A percentile compares a stretch with the other conserved stretches of the same genome.
Conservation (phyloP, 495 filamentous ascomycete genomes). For the Penicillium bovifimosum region DNA sequence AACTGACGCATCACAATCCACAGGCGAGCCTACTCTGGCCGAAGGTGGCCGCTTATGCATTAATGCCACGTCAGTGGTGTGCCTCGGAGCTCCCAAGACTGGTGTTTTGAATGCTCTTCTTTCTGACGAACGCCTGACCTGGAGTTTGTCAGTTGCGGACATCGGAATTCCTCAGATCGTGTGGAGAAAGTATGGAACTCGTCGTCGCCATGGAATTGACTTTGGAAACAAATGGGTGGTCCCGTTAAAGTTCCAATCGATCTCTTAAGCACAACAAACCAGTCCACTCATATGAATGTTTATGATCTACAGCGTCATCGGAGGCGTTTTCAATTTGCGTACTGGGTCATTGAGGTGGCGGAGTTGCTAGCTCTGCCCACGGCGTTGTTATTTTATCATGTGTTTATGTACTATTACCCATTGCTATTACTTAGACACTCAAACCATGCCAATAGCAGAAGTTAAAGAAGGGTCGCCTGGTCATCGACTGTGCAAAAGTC, state of each 20-base stretch:
- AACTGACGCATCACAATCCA: slow-evolving; percentile 4
- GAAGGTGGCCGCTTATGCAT: slow-evolving; percentile 71
- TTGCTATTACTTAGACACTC: background rate
- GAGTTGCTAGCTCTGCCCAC: background rate
- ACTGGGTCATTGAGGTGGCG: background rate
- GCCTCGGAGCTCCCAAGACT: slow-evolving; percentile 76
- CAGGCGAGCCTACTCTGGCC: slow-evolving; percentile 47
- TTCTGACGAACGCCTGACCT: slow-evolving; percentile 50
- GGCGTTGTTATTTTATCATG: background rate
- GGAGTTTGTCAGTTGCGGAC: slow-evolving; percentile 78
- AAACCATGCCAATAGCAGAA: background rate
- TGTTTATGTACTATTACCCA: slow-evolving; percentile 8
- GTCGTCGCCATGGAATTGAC: slow-evolving; percentile 71
- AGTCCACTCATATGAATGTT: background rate
- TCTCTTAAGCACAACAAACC: background rate
- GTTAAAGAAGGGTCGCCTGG: no score
- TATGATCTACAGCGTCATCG: slow-evolving; percentile 5
- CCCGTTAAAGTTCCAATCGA: slow-evolving; percentile 33
- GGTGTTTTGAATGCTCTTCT: slow-evolving; percentile 70
- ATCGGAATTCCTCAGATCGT: slow-evolving; percentile 75
- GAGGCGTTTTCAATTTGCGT: slow-evolving; percentile 4
- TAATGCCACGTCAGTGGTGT: slow-evolving; percentile 69
- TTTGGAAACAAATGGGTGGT: slow-evolving; percentile 85
- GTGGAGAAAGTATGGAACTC: slow-evolving; percentile 82
- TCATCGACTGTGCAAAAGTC: no score